Percentiles rank a stretch among this genome's conserved stretches.
Conservation (phyloP, 139 green algal genomes). For the Ettlia oleoabundans region DNA sequence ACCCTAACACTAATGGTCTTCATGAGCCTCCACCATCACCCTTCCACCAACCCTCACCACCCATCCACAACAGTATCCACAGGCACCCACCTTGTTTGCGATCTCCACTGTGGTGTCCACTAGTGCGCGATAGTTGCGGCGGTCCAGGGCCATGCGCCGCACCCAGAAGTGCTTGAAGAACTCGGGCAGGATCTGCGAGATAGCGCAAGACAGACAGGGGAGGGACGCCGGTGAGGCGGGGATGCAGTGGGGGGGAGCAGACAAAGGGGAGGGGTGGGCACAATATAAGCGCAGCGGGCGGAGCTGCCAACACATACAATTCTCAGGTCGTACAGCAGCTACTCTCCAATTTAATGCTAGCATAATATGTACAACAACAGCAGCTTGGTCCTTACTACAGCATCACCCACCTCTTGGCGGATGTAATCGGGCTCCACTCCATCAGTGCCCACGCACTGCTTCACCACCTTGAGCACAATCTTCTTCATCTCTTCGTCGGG, state of each 20-base stretch:
- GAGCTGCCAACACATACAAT: no score
- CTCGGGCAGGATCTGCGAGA: slow-evolving; percentile 89
- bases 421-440: slow-evolving; percentile 97
- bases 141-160: slow-evolving; percentile 96
- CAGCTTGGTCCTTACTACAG: no score
- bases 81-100: slow-evolving; percentile 66
- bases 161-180: slow-evolving; percentile 99
- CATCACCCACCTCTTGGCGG: slow-evolving; percentile 41
- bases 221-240: background rate
- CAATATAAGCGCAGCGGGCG: background rate
- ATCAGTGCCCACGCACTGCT: slow-evolving; percentile 97
- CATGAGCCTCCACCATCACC: no score
- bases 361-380: background rate
- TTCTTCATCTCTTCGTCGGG: slow-evolving; percentile 99
- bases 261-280: background rate
- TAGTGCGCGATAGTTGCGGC: slow-evolving; percentile 90
- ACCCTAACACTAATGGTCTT: no score
- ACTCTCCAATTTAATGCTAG: background rate
- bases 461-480: slow-evolving; percentile 99
- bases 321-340: no score
- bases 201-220: background rate
- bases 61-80: no score
- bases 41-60: no score
- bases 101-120: slow-evolving; percentile 95
- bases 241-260: background rate